Conservation (phyloP, 1,284 basidiomycete species). For the Puccinia brachypodii region DNA sequence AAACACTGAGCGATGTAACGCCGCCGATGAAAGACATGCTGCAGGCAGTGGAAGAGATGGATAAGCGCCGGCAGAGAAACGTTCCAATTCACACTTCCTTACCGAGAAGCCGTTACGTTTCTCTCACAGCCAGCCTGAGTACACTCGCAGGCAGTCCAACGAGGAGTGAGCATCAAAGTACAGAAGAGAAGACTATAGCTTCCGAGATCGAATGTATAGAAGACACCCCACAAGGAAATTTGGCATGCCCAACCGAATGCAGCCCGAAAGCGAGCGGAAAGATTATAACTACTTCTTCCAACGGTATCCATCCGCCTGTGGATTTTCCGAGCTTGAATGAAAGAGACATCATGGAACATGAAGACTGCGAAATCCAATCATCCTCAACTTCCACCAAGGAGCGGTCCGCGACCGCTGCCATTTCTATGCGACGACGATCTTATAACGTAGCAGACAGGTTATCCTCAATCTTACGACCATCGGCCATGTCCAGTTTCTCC, state of each 20-base stretch:
- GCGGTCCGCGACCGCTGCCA: neutral
- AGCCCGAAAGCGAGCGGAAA: neutral
- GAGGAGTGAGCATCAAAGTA: neutral
- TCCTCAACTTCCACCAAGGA: neutral
- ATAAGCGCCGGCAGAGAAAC: neutral
- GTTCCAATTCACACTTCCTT: neutral
- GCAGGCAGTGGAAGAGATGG: neutral
- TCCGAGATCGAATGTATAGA: neutral
- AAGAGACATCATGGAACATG: neutral
- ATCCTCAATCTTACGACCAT: conserved; percentile 19
- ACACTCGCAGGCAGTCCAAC: neutral
- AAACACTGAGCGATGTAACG: conserved; percentile 7
- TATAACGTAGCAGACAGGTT: conserved; percentile 9
- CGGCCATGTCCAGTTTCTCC: neutral
- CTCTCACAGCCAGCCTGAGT: neutral
- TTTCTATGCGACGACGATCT: conserved; percentile 4
- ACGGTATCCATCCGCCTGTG: neutral
- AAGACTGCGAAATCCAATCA: neutral
- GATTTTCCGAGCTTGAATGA: neutral
- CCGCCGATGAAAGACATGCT: conserved; percentile 2
- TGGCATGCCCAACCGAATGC: neutral
- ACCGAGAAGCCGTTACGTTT: neutral
- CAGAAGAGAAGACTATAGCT: neutral
- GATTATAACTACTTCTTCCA: neutral
- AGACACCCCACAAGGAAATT: neutral